Evolutionary conservation across 116 monocot species (phyloP), one percentile per base, ranked within the genome.

Genomic region (Posidonia oceanica): DNA sequence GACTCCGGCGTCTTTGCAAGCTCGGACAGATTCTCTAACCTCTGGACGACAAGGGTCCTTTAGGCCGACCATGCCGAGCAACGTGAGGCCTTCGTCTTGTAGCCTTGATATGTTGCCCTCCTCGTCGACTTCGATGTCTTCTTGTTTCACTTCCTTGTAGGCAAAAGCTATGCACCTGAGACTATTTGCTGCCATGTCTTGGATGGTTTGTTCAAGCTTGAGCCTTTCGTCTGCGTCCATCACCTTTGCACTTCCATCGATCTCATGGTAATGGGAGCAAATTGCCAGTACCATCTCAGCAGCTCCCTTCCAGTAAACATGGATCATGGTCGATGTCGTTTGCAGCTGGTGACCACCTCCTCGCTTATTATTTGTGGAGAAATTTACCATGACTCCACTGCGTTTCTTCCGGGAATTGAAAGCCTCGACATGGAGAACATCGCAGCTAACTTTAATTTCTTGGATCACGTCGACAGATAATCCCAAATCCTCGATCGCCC

Each of bases 21-120:
- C 71, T 38, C 73, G 17, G 10, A 93, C 93, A 42, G 89, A 82
- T 67, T 79, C 77, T 76, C 51, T 86, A 20, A 88, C 89, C 53
- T 80, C 89, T n/a, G 89, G 84, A 1, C 86, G 82, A 67, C 89
- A 93, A 37, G 86, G 93, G 79, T 93, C 93, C 89, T 93, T 66
- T 64, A 85, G 20, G 12, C 85, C 85, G 4, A 85, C 78, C 5
- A 85, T 54, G 0, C 79, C 85, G 37, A 85, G 54, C 61, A 85
- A 29, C 41, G 73, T 75, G 4, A 85, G 54, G 15, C 61, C 79
- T 3, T 79, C 70, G 22, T 81, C 85, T 13, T 59, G 72, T 52
- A 85, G 54, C 22, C 66, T 72, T 4, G 11, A 11, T 11, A 37
- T 14, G 59, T 69, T 63, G 7, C 37, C 69, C 48, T 77, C 61